Evolutionary conservation across 306 rosid species (phyloP), one percentile per base, ranked within the genome.

Genomic region (Prunus mume): DNA sequence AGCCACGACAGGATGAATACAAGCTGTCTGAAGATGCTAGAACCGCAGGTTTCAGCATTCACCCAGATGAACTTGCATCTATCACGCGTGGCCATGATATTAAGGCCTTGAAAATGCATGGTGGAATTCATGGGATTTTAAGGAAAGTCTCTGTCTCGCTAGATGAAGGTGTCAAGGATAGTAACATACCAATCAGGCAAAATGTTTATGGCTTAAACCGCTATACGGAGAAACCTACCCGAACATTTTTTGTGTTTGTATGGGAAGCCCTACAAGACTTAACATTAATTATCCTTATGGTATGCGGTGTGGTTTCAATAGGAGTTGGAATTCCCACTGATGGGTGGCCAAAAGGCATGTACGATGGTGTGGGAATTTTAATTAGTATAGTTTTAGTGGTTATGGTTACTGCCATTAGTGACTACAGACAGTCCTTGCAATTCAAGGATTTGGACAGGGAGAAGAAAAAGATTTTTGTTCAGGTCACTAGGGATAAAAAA

Each of bases 211-310:
- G 99, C 51, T 58, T 73, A 76, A 95, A 95, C 76, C 87, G 91
- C 47, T 95, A 77, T 78, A 81, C 87, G 0, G 99, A 95, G 83
- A 95, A 88, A 78, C 91, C 96, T 82, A 50, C 92, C 45, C 85
- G 84, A 78, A 22, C 86, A 2, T 92, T 95, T 85, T 83, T 83
- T 79, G 80, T 76, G 89, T 95, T 92, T 70, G 84, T 92, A 45
- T 92, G 97, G 99, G 99, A 95, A 19, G 97, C 99, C 73, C 68
- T 90, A 46, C 99, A 90, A 38, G 99, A 95, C 85, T 78, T 95
- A 65, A 95, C 99, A 18, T 83, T 95, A 50, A 89, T 87, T 17
- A 91, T 92, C 81, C 97, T 92, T 65, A 87, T 92, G 90, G 89
- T 88, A 38, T 95, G 97, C 81, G 97, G 97, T 30, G 52, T 87